A percentile compares a stretch with the other conserved stretches of the same genome.
Evolutionary conservation across 2,329 filamentous ascomycete species (phyloP).

Genomic region (Aspergillus alliaceus): DNA sequence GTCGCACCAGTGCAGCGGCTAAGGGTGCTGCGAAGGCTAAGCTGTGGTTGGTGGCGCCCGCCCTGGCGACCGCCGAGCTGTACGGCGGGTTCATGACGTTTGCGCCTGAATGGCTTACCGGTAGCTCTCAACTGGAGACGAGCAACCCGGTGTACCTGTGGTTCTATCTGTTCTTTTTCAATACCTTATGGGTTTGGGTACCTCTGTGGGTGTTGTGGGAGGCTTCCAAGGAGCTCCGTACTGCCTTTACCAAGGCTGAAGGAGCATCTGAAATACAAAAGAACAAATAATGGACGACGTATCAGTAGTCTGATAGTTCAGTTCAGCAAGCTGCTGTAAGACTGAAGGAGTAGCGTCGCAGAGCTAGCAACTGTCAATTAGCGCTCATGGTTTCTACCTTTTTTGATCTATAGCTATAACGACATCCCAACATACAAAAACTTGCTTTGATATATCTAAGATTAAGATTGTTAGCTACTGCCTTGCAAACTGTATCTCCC

Average conservation of each 20-base stretch:
- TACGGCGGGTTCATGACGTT: conserved; percentile 68
- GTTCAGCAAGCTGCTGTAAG: background rate
- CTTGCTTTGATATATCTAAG: too few relatives aligned
- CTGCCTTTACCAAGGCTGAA: conserved; percentile 35
- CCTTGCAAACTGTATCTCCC: too few relatives aligned
- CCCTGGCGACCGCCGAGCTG: conserved; percentile 63
- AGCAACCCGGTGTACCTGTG: conserved; percentile 63
- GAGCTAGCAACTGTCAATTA: too few relatives aligned
- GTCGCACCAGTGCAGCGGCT: conserved; percentile 10
- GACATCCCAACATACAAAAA: background rate
- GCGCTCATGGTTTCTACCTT: background rate
- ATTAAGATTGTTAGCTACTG: too few relatives aligned
- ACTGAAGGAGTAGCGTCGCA: background rate
- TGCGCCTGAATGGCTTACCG: conserved; percentile 64
- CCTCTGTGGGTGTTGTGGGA: conserved; percentile 59
- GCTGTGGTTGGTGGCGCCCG: conserved; percentile 58
- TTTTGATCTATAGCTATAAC: background rate
- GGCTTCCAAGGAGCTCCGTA: conserved; percentile 47
- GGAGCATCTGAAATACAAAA: conserved; percentile 15
- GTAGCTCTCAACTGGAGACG: conserved; percentile 57
- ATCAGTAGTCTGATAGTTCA: background rate
- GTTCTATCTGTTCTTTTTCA: conserved; percentile 66
- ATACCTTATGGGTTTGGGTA: conserved; percentile 62
- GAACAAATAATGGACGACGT: conserved; percentile 14
- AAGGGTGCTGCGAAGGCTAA: conserved; percentile 33